Evolutionary conservation across 805 yeast species (phyloP).

Genomic region (Kazachstania martiniae): DNA sequence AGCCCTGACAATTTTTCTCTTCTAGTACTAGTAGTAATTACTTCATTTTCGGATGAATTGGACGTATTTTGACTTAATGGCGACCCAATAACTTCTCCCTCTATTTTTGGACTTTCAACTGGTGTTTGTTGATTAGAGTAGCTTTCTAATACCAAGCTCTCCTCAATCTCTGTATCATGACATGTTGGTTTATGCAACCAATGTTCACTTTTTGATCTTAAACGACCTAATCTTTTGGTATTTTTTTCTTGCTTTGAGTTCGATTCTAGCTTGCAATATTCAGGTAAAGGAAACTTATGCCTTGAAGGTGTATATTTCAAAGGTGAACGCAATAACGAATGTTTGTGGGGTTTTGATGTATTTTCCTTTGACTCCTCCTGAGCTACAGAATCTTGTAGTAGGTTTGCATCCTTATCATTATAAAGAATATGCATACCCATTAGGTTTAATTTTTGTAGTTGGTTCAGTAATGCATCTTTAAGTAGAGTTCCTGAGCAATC

Average conservation of each 20-base stretch:
- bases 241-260: not conserved
- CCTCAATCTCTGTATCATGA: no score
- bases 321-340: no score
- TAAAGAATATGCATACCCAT: constrained; percentile 4
- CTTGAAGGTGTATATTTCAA: no score
- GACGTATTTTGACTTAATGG: not conserved
- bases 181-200: constrained; percentile 5
- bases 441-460: constrained; percentile 9
- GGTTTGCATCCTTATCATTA: not conserved
- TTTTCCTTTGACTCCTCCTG: no score
- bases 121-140: no score
- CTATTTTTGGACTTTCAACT: no score
- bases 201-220: constrained; percentile 6
- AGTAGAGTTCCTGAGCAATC: constrained; percentile 33
- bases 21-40: not conserved
- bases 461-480: constrained; percentile 30
- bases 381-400: not conserved
- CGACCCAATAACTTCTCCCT: constrained; percentile 4
- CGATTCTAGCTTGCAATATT: not conserved
- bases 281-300: no score
- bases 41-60: not conserved
- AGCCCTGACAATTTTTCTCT: constrained; percentile 6
- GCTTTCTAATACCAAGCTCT: no score
- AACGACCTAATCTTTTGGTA: constrained; percentile 1
- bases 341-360: no score